Evolutionary conservation across 768 basidiomycete genomes (phyloP).

Genomic region (Tulasnella sp.): DNA sequence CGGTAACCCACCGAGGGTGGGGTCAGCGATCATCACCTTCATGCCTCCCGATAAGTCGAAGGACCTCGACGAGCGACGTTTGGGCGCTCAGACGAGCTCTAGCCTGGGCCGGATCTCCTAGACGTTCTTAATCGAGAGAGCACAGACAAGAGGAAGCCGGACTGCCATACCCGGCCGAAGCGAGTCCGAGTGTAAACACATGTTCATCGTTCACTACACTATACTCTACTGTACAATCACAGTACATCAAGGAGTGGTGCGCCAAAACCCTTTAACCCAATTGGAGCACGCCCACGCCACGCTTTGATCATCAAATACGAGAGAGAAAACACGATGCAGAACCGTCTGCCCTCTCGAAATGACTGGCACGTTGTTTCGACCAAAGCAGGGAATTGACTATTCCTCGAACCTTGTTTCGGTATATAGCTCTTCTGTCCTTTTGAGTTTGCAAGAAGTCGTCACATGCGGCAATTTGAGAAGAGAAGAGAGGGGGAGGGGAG

Average conservation of each 20-base stretch:
- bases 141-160: too few relatives aligned
- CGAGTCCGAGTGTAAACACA: neutral
- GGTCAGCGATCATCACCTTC: neutral
- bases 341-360: neutral
- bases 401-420: constrained; percentile 18
- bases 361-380: neutral
- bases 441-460: neutral
- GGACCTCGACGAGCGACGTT: neutral
- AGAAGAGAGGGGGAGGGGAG: neutral
- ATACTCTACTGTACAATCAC: neutral
- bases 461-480: neutral
- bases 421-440: neutral
- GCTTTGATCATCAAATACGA: neutral
- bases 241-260: neutral
- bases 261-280: neutral
- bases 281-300: constrained; percentile 16
- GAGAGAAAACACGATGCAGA: neutral
- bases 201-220: neutral
- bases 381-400: neutral
- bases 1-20: neutral
- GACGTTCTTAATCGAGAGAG: neutral
- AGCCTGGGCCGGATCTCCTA: constrained; percentile 16
- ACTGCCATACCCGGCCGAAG: neutral
- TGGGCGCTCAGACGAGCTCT: neutral
- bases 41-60: neutral